Evolutionary conservation across 2,329 filamentous ascomycete genomes (phyloP), one percentile per base, ranked within the genome.

Genomic region (Arthrobotrys sinensis): DNA sequence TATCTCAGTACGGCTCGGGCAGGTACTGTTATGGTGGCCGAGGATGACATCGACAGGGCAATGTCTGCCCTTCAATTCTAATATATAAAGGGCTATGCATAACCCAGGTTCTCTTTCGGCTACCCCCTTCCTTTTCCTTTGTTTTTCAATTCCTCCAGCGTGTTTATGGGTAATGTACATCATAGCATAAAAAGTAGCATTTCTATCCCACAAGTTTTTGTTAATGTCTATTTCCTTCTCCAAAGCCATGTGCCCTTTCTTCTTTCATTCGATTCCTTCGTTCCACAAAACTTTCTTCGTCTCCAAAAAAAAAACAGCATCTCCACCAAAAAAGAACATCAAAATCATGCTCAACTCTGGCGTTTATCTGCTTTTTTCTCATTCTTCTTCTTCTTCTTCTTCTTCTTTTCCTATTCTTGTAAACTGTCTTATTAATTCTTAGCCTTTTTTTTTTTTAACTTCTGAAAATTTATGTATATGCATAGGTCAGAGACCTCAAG

Each of bases 1-100:
- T 98, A 97, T 84, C 86, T 98, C 79, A 96, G 92, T 78, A 98
- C 95, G 0, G 94, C 93, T 3, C 89, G 91, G 48, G 93, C 94
- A 0, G 95, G 95, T 0, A 94, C 93, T 4, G 95, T 98, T 8
- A 94, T 98, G 82, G 89, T 98, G 45, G 89, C 90, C 3, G 89
- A 91, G 80, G 89, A 91, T 81, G 92, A 95, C 83, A 87, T 94
- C 52, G 86, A 87, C n/a, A 89, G 89, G 72, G 94, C 93, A 0
- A 86, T 97, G 81, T 88, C 89, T 55, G 93, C 93, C 4, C 84
- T 97, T 82, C 86, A 85, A 76, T 80, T 81, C 73, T 81, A 77
- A 34, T 16, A 43, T 16, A 50, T 38, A 34, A 11, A n/a, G 5
- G 21, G 24, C 36, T 28, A 43, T 16, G 14, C n/a, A 43, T n/a